Percentiles rank a stretch among this genome's conserved stretches.
Evolutionary conservation across 495 filamentous ascomycete species (phyloP).

Genomic region (Daldinia bambusicola): DNA sequence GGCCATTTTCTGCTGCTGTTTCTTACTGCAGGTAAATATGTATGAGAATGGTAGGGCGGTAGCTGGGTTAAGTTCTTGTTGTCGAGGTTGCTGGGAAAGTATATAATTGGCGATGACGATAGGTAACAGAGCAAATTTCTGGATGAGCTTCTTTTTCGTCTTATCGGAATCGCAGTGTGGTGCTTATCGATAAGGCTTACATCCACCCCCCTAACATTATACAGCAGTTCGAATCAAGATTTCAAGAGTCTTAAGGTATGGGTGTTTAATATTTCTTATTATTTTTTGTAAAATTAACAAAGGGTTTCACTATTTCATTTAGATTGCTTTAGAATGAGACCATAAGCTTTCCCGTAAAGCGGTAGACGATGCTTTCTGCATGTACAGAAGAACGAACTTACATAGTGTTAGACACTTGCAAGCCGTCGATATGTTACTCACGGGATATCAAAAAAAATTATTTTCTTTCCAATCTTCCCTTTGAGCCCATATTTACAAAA

Average conservation of each 20-base stretch:
- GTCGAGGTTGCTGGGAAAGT: too few species aligned
- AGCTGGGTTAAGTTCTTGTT: too few species aligned
- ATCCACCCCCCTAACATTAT: neutral
- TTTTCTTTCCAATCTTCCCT: neutral
- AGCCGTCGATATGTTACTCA: neutral
- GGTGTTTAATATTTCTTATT: neutral
- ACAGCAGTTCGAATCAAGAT: neutral
- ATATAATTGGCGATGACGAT: neutral
- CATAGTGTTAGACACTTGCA: too few species aligned
- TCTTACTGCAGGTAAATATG: neutral
- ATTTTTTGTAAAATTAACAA: neutral
- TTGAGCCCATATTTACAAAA: conserved; percentile 7
- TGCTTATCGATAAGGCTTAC: conserved; percentile 13
- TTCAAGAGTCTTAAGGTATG: neutral
- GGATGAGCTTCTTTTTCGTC: neutral
- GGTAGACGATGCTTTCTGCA: neutral
- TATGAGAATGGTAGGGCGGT: neutral
- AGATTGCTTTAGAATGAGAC: neutral
- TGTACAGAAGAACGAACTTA: neutral
- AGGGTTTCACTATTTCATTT: neutral
- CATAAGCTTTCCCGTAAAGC: neutral
- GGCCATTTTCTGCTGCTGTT: conserved; percentile 11
- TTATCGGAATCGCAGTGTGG: neutral
- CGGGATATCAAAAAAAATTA: neutral
- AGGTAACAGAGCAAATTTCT: neutral